These are phyloP conservation scores for Hypoxylon sp. DNA, from an alignment of 2,329 filamentous ascomycete species.

Conservation along the genomic window DNA sequence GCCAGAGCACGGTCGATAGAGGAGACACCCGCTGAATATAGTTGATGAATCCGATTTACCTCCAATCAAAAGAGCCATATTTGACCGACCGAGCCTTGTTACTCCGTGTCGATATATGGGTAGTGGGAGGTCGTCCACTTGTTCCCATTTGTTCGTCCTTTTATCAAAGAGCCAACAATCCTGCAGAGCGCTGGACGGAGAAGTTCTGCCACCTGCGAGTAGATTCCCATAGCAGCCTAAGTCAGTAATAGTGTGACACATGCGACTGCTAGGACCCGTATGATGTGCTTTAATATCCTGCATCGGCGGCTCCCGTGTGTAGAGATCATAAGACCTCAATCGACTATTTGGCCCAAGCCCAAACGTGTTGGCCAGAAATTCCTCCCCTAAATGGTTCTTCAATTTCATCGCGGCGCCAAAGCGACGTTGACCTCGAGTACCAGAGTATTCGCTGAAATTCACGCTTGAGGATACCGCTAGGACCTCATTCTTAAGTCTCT, in stretches of 20 bases:
- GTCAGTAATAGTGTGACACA: constrained; percentile 84
- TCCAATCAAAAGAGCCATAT: constrained; percentile 71
- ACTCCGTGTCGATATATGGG: constrained; percentile 83
- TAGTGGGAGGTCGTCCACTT: constrained; percentile 75
- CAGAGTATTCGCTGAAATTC: constrained; percentile 57
- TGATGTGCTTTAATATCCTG: constrained; percentile 49
- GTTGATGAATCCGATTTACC: constrained; percentile 69
- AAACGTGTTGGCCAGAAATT: constrained; percentile 62
- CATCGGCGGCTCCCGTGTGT: constrained; percentile 51
- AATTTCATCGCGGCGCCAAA: constrained; percentile 71
- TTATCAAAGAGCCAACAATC: constrained; percentile 83
- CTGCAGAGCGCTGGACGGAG: constrained; percentile 76
- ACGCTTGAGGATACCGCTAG: constrained; percentile 35
- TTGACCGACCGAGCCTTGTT: constrained; percentile 65
- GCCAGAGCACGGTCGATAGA: constrained; percentile 65
- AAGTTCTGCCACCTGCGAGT: constrained; percentile 83
- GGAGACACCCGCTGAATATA: constrained; percentile 66
- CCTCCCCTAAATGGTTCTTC: constrained; percentile 58
- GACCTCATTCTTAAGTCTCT: constrained; percentile 11
- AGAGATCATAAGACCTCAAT: constrained; percentile 67
- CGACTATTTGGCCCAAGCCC: constrained; percentile 63
- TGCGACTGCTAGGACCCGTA: constrained; percentile 63
- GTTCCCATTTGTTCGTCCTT: constrained; percentile 70
- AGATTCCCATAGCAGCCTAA: constrained; percentile 72
- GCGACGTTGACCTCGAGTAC: constrained; percentile 66